Conservation (phyloP, 2,329 filamentous ascomycete species). For the Claviceps sp. region DNA sequence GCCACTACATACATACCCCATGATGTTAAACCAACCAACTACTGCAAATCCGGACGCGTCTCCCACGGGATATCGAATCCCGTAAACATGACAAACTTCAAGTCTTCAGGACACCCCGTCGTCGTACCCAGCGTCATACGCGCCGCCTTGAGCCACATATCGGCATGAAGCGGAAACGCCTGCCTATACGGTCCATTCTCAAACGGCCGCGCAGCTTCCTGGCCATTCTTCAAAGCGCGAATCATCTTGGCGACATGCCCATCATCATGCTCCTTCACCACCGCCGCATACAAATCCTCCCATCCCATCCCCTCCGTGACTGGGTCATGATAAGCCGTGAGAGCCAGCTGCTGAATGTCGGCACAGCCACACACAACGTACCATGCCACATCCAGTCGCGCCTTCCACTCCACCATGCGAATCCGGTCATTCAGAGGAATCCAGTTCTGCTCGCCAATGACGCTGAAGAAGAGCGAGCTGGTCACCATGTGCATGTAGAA, state of each 20-base stretch:
- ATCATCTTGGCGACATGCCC: constrained; percentile 23
- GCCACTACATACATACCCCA: no score
- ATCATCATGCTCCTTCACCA: constrained; percentile 17
- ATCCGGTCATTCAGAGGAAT: constrained; percentile 27
- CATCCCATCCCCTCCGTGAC: constrained; percentile 13
- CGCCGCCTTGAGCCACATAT: neutral
- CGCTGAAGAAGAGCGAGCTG: constrained; percentile 17
- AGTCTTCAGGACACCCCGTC: neutral
- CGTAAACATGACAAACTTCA: neutral
- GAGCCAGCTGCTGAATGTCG: constrained; percentile 9
- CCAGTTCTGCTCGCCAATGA: constrained; percentile 18
- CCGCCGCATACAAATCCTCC: constrained; percentile 13
- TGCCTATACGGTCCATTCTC: constrained; percentile 8
- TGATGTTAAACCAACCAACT: neutral
- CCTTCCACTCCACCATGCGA: constrained; percentile 54
- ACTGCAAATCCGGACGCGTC: neutral
- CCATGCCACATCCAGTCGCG: constrained; percentile 45
- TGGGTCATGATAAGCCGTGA: constrained; percentile 9
- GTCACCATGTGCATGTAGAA: constrained; percentile 30
- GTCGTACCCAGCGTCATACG: constrained; percentile 1
- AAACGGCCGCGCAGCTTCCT: constrained; percentile 11
- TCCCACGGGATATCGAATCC: neutral
- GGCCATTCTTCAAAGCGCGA: constrained; percentile 19
- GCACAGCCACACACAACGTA: constrained; percentile 47
- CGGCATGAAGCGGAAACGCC: constrained; percentile 6